Evolutionary conservation across 768 basidiomycete genomes (phyloP).

Genomic region (Lactarius hatsudake): DNA sequence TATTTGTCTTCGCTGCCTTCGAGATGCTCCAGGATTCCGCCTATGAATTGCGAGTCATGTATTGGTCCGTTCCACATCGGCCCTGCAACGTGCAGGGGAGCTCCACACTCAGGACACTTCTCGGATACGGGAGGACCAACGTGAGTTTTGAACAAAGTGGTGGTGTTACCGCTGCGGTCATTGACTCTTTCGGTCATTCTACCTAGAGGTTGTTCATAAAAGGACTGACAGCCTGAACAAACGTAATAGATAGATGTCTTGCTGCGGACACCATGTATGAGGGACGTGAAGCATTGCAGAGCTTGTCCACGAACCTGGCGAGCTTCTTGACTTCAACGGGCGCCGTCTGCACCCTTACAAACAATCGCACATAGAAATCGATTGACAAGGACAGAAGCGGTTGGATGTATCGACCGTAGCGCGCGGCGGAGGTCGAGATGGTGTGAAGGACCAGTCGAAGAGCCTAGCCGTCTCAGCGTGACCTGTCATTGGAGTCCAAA

Average conservation of each 20-base stretch:
- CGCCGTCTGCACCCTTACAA: constrained; percentile 71
- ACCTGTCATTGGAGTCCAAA: background rate
- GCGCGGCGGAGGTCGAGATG: constrained; percentile 79
- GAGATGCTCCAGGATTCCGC: constrained; percentile 72
- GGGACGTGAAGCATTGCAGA: background rate
- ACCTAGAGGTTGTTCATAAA: constrained; percentile 84
- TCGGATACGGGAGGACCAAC: constrained; percentile 63
- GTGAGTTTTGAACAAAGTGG: constrained; percentile 68
- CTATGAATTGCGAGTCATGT: constrained; percentile 73
- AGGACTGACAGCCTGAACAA: constrained; percentile 80
- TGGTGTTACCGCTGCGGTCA: constrained; percentile 53
- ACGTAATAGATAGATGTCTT: constrained; percentile 84
- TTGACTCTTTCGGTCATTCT: constrained; percentile 60
- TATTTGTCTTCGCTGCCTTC: constrained; percentile 61
- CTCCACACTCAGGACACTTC: constrained; percentile 81
- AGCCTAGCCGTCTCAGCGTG: constrained; percentile 48
- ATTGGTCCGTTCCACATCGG: constrained; percentile 96
- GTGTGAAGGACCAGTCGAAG: constrained; percentile 88
- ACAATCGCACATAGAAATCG: constrained; percentile 95
- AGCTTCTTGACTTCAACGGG: constrained; percentile 83
- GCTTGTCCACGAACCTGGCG: constrained; percentile 54
- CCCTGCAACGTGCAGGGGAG: constrained; percentile 79
- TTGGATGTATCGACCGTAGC: constrained; percentile 90
- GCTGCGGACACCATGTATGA: constrained; percentile 40
- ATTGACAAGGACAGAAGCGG: constrained; percentile 90